Conservation (phyloP, 2,329 filamentous ascomycete genomes). For the Mycosphaerella arachidis region DNA sequence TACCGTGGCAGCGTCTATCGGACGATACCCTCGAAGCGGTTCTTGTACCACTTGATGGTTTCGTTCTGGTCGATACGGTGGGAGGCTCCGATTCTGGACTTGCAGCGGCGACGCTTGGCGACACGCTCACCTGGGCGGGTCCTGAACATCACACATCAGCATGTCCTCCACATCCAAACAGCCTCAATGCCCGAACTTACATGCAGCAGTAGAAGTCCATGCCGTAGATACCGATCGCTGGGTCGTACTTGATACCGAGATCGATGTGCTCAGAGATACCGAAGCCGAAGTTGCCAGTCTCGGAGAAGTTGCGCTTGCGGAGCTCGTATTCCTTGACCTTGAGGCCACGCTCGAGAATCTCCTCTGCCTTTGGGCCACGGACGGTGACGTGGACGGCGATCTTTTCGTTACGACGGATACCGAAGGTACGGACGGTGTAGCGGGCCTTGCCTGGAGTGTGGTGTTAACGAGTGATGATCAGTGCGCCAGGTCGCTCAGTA, state of each 20-base stretch:
- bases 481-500: constrained; percentile 20
- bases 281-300: constrained; percentile 99
- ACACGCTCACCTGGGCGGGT: constrained; percentile 98
- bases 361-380: constrained; percentile 98
- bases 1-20: constrained; percentile 61
- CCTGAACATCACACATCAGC: constrained; percentile 40
- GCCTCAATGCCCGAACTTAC: constrained; percentile 38
- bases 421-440: constrained; percentile 99
- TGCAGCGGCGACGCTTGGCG: constrained; percentile 85
- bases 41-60: constrained; percentile 97
- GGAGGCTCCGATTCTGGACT: constrained; percentile 76
- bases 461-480: background rate
- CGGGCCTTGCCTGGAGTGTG: constrained; percentile 79
- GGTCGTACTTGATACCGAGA: constrained; percentile 99
- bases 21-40: constrained; percentile 96
- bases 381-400: constrained; percentile 99
- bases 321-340: constrained; percentile 99
- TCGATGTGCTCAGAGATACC: constrained; percentile 99
- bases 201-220: constrained; percentile 99
- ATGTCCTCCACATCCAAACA: background rate
- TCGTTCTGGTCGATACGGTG: constrained; percentile 94
- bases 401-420: constrained; percentile 99
- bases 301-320: constrained; percentile 98
- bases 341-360: constrained; percentile 99
- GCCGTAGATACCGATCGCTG: constrained; percentile 96